Percentiles rank a stretch among this genome's conserved stretches.
phyloP scores from a whole-genome alignment of 164 flowering plant genomes.

The Aristolochia fimbriata region DNA sequence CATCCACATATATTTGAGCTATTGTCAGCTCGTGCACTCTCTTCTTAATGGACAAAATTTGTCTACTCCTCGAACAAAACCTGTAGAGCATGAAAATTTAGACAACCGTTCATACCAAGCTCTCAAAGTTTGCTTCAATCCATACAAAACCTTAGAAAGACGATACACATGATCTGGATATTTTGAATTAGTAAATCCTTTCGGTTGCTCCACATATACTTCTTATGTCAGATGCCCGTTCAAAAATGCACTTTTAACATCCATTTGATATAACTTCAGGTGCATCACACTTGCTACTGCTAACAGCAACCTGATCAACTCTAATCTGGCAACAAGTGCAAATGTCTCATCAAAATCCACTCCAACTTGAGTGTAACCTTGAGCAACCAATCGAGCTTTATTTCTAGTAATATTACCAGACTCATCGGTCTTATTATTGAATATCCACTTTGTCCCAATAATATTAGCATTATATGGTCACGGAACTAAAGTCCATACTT shows the following conservation, averaged over 20 bases:
- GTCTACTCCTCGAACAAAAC: background rate
- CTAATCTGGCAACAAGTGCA: background rate
- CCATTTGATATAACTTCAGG: too few species aligned
- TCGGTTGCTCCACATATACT: background rate
- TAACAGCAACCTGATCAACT: background rate
- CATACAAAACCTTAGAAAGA: too few species aligned
- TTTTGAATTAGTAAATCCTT: background rate
- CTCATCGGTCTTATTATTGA: too few species aligned
- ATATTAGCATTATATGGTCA: too few species aligned
- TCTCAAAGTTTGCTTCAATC: background rate
- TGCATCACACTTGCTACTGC: too few species aligned
- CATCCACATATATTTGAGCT: too few species aligned
- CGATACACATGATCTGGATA: too few species aligned
- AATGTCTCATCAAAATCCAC: background rate
- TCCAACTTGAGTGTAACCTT: background rate
- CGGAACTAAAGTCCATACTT: too few species aligned
- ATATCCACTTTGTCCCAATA: too few species aligned
- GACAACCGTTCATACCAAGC: background rate
- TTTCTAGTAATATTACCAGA: too few species aligned
- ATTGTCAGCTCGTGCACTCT: background rate
- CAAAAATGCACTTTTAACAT: too few species aligned
- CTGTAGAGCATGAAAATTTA: background rate
- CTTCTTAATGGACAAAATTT: background rate
- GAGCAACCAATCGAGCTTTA: background rate
- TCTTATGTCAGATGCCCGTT: background rate